Percentiles rank a stretch among this genome's conserved stretches.
phyloP scores from a whole-genome alignment of 345 rosid species.

The Gossypium anomalum region DNA sequence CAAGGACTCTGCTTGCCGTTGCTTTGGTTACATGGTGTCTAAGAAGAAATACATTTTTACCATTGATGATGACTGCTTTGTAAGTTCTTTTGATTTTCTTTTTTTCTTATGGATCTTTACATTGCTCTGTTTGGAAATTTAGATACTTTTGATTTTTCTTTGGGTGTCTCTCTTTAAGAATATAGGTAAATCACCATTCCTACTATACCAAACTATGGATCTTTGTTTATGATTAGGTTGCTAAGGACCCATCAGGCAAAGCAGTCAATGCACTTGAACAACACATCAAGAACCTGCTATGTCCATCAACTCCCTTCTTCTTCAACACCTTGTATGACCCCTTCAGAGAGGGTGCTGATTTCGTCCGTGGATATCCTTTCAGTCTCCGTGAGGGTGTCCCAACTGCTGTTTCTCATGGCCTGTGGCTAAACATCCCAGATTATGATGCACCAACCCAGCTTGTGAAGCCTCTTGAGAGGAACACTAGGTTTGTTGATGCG shows the following conservation, averaged over 20 bases:
- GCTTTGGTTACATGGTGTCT: slow-evolving; percentile 97
- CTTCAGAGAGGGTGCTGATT: slow-evolving; percentile 82
- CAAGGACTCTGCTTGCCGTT: slow-evolving; percentile 95
- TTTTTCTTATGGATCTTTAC: not conserved
- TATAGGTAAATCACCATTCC: not conserved
- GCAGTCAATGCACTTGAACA: slow-evolving; percentile 85
- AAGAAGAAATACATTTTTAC: slow-evolving; percentile 97
- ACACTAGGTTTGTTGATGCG: slow-evolving; percentile 88
- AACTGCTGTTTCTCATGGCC: slow-evolving; percentile 96
- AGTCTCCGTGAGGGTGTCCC: slow-evolving; percentile 93
- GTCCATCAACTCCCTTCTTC: slow-evolving; percentile 84
- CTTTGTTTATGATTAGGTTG: slow-evolving; percentile 51
- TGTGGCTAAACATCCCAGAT: slow-evolving; percentile 98
- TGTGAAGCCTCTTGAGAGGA: slow-evolving; percentile 91
- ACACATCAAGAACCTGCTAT: slow-evolving; percentile 85
- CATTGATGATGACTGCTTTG: slow-evolving; percentile 96
- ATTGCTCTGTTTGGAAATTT: no score
- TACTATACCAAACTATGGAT: not conserved
- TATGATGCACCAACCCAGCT: slow-evolving; percentile 98
- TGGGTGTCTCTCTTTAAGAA: not conserved
- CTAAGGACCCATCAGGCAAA: slow-evolving; percentile 78
- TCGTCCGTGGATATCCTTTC: slow-evolving; percentile 96
- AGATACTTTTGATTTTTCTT: not conserved
- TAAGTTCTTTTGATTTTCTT: slow-evolving; percentile 30
- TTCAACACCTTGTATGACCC: slow-evolving; percentile 98